Evolutionary conservation across 257 asterid species (phyloP), one percentile per base, ranked within the genome.

Genomic region (Datura wrightii): DNA sequence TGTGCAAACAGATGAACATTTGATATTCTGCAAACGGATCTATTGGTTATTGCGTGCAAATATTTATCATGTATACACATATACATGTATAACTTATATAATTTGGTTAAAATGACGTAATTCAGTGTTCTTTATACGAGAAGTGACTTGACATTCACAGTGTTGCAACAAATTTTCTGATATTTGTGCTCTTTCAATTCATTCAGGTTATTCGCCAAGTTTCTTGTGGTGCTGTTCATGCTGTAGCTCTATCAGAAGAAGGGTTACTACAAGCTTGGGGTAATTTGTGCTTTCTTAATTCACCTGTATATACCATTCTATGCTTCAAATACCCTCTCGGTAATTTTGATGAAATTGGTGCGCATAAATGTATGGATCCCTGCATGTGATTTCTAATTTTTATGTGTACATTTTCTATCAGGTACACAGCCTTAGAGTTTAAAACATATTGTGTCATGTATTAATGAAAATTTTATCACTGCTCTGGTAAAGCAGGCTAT

Each of bases 181-280:
- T 69, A 52, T 78, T 5, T 66, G 15, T 79, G 58, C 44, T 82
- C 37, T 84, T 65, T 66, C 82, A 63, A 59, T n/a, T 53, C 19
- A 74, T 95, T 81, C 90, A 96, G 99, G 92, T 88, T 85, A 91
- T 95, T 90, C 88, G 87, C 83, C 98, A 97, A 91, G 97, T 97
- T 87, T 94, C 99, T 65, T 95, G 99, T 89, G 99, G 99, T 71
- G 97, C 99, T 88, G 98, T 85, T 91, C 99, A 95, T 48, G 97
- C 90, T 84, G 96, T 94, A 84, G 98, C 96, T 80, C 89, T 97
- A 79, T 95, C 98, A 52, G 99, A 94, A 88, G 99, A 95, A 83
- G 98, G 99, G 42, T 83, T 89, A 86, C 90, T 97, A 34, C 99
- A 93, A 90, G 91, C 99, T 85, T 95, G 98, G 97, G 99, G 99